A percentile compares a stretch with the other conserved stretches of the same genome.
phyloP scores from a whole-genome alignment of 148 eudicot genomes.

The Tetragonia tetragonoides region DNA sequence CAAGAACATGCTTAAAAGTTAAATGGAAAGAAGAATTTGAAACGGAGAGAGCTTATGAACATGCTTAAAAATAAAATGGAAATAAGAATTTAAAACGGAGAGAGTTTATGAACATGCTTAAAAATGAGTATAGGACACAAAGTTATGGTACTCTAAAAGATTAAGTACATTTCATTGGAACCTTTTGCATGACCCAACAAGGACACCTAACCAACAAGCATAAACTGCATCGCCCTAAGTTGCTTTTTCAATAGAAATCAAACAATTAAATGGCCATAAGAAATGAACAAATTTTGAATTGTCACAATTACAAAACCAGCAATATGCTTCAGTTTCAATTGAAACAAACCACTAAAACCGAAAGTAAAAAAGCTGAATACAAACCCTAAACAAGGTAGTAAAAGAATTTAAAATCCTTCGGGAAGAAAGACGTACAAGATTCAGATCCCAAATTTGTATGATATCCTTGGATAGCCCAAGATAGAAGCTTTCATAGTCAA shows the following conservation, averaged over 20 bases:
- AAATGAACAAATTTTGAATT: conserved; percentile 11
- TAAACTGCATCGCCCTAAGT: too few species aligned
- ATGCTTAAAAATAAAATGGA: too few species aligned
- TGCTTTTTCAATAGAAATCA: not conserved
- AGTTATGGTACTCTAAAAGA: too few species aligned
- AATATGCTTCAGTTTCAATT: conserved; percentile 15
- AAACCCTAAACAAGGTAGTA: conserved; percentile 20
- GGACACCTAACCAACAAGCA: too few species aligned
- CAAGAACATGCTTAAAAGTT: too few species aligned
- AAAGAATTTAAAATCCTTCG: conserved; percentile 22
- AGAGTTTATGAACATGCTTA: too few species aligned
- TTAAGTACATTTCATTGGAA: too few species aligned
- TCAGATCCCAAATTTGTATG: conserved; percentile 8
- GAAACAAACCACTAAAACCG: not conserved
- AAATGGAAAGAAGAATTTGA: too few species aligned
- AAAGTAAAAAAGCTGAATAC: conserved; percentile 20
- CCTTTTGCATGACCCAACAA: too few species aligned
- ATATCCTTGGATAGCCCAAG: conserved; percentile 6
- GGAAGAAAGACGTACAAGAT: conserved; percentile 13
- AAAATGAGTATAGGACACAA: too few species aligned
- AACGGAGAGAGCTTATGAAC: too few species aligned
- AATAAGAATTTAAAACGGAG: too few species aligned
- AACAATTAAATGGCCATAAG: not conserved
- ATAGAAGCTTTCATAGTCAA: conserved; percentile 14
- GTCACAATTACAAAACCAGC: conserved; percentile 14